These are phyloP conservation scores for Lotmaria passim DNA, from an alignment of 208 protist species.

Conservation along the genomic window DNA sequence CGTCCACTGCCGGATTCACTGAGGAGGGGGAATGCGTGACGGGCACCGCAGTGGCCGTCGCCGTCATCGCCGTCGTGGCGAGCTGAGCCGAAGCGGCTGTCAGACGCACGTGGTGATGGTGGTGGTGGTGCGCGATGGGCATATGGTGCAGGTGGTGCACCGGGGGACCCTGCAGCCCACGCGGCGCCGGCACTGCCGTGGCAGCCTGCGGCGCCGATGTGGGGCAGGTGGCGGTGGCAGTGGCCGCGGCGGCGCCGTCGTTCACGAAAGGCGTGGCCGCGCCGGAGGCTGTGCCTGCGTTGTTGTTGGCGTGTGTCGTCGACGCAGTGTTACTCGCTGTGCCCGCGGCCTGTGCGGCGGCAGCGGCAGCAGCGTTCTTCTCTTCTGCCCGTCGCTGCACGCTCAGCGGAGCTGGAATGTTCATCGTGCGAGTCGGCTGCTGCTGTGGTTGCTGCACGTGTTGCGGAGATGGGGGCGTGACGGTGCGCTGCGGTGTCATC, in stretches of 20 bases:
- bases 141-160: conserved; percentile 39
- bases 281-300: not conserved
- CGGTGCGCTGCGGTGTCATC: conserved; percentile 9
- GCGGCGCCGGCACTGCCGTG: conserved; percentile 17
- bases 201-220: not conserved
- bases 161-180: conserved; percentile 12
- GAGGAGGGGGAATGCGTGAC: conserved; percentile 10
- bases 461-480: conserved; percentile 23
- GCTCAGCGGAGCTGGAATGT: conserved; percentile 36
- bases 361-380: conserved; percentile 22
- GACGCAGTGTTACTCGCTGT: not conserved
- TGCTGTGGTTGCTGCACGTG: conserved; percentile 33
- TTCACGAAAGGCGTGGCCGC: not conserved
- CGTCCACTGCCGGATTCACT: conserved; percentile 9
- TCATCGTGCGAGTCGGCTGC: conserved; percentile 30
- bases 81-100: no score
- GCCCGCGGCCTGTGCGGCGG: not conserved
- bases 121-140: conserved; percentile 32
- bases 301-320: not conserved
- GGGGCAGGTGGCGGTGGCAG: not conserved
- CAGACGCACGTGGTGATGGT: conserved; percentile 31
- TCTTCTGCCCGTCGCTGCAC: conserved; percentile 31
- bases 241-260: not conserved
- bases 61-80: not conserved
- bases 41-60: not conserved